These are phyloP conservation scores for Amanita pallidorosea DNA, from an alignment of 768 basidiomycete genomes.

Conservation along the genomic window DNA sequence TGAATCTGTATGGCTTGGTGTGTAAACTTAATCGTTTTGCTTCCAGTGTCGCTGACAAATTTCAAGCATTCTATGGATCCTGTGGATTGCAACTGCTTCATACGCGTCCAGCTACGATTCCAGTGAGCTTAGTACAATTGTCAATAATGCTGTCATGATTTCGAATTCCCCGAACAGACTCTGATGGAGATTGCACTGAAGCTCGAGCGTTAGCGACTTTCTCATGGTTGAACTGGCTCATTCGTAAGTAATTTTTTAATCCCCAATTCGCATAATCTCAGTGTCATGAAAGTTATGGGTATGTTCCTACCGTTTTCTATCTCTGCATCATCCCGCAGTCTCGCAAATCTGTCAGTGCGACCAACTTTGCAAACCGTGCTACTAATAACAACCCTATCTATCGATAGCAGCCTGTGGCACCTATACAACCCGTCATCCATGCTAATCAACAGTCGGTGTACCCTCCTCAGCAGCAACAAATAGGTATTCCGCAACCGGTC, in stretches of 20 bases:
- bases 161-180: not conserved
- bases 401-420: no score
- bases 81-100: slow-evolving; percentile 32
- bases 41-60: not conserved
- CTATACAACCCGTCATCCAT: no score
- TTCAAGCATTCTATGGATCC: slow-evolving; percentile 31
- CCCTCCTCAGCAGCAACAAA: not conserved
- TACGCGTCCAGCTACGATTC: slow-evolving; percentile 17
- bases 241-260: slow-evolving; percentile 20
- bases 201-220: slow-evolving; percentile 30
- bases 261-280: not conserved
- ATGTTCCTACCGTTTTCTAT: slow-evolving; percentile 18
- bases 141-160: not conserved
- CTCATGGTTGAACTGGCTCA: slow-evolving; percentile 31
- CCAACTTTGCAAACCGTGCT: slow-evolving; percentile 16
- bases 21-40: slow-evolving; percentile 1
- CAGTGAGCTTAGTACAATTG: not conserved
- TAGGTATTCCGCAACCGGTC: no score
- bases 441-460: not conserved
- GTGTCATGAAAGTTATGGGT: slow-evolving; percentile 21
- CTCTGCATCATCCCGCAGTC: slow-evolving; percentile 16
- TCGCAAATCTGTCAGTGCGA: slow-evolving; percentile 22
- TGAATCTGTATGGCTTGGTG: slow-evolving; percentile 30
- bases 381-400: not conserved
- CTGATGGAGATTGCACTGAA: slow-evolving; percentile 22